Conservation (phyloP, 441 rosid genomes). For the Theobroma grandiflorum region DNA sequence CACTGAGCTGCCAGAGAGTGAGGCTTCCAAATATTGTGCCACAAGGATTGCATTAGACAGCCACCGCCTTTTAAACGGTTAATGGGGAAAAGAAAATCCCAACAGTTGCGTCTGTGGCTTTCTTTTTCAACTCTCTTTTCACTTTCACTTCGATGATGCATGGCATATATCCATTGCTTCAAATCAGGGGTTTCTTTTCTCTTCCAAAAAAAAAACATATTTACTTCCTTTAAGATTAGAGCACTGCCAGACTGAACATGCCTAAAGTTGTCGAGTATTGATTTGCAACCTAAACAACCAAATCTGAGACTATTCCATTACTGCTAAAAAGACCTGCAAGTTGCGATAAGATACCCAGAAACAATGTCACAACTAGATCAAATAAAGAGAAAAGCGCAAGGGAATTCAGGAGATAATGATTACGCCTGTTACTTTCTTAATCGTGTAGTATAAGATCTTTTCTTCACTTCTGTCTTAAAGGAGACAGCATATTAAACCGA, state of each 20-base stretch:
- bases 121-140: conserved; percentile 25
- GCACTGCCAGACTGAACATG: not conserved
- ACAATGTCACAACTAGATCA: conserved; percentile 4
- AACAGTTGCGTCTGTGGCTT: conserved; percentile 30
- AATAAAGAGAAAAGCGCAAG: conserved; percentile 33
- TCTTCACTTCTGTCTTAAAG: not conserved
- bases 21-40: conserved; percentile 19
- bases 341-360: conserved; percentile 6
- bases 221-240: not conserved
- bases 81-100: conserved; percentile 20
- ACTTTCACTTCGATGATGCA: conserved; percentile 40
- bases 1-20: not conserved
- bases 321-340: not conserved
- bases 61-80: conserved; percentile 30
- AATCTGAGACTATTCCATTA: conserved; percentile 15
- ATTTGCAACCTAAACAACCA: conserved; percentile 23
- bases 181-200: conserved; percentile 49
- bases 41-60: conserved; percentile 18
- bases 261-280: conserved; percentile 18
- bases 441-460: conserved; percentile 1
- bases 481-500: not conserved
- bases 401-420: conserved; percentile 33
- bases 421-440: conserved; percentile 37
- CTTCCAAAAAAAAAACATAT: conserved; percentile 16
- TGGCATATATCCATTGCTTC: conserved; percentile 81